A percentile compares a stretch with the other conserved stretches of the same genome.
Evolutionary conservation across 2,329 filamentous ascomycete genomes (phyloP).

Genomic region (Botrytis aclada): DNA sequence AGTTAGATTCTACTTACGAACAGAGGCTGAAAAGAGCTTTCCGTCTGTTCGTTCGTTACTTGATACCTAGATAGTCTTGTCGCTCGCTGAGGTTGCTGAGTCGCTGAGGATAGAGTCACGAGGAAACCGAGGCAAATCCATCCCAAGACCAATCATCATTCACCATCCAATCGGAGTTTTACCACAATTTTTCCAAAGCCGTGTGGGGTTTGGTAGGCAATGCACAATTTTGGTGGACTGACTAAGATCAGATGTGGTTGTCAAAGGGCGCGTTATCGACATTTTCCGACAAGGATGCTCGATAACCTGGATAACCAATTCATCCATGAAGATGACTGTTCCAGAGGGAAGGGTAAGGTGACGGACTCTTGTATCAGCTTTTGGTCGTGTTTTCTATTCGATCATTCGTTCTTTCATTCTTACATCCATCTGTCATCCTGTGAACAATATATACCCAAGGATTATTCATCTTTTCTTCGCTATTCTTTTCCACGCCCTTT

Average conservation of each 20-base stretch:
- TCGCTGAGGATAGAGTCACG: no score
- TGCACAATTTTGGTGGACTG: neutral
- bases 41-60: no score
- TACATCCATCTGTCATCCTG: neutral
- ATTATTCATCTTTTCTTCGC: constrained; percentile 4
- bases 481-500: constrained; percentile 28
- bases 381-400: neutral
- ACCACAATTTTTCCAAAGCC: neutral
- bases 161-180: neutral
- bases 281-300: neutral
- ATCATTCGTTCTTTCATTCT: neutral
- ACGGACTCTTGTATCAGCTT: neutral
- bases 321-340: constrained; percentile 7
- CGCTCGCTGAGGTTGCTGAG: neutral
- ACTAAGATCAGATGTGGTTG: constrained; percentile 1
- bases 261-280: constrained; percentile 9
- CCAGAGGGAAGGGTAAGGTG: neutral
- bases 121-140: no score
- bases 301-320: neutral
- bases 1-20: no score
- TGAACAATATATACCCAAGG: constrained; percentile 3
- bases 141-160: neutral
- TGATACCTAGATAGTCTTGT: no score
- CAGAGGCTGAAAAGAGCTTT: no score
- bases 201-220: neutral